Conservation (phyloP, 768 basidiomycete species). For the Mycena vitilis region DNA sequence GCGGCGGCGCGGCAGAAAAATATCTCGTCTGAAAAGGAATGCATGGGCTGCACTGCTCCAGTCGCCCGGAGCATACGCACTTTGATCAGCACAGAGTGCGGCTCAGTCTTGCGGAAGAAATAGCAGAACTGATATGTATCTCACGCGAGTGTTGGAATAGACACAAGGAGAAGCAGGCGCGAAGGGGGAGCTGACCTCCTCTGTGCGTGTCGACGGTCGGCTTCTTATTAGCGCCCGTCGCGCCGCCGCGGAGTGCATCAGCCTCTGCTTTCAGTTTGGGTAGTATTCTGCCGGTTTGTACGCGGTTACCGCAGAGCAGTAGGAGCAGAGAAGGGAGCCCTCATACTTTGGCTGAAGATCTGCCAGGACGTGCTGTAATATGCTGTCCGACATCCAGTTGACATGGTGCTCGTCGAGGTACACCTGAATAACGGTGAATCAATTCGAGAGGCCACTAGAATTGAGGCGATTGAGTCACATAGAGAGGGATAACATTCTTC, state of each 20-base stretch:
- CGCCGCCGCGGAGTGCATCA: slow-evolving; percentile 49
- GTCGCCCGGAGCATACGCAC: slow-evolving; percentile 50
- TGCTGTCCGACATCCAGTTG: slow-evolving; percentile 89
- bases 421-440: slow-evolving; percentile 55
- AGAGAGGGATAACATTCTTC: slow-evolving; percentile 79
- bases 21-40: slow-evolving; percentile 47
- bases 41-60: neutral
- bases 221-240: slow-evolving; percentile 64
- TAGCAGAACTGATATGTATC: slow-evolving; percentile 93
- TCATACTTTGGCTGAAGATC: slow-evolving; percentile 79
- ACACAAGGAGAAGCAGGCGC: slow-evolving; percentile 8
- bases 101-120: slow-evolving; percentile 85
- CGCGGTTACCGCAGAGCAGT: slow-evolving; percentile 12
- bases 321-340: slow-evolving; percentile 11
- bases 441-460: neutral
- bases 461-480: slow-evolving; percentile 57
- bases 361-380: slow-evolving; percentile 83
- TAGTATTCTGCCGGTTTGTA: slow-evolving; percentile 61
- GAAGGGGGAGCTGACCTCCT: slow-evolving; percentile 67
- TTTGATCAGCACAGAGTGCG: slow-evolving; percentile 86
- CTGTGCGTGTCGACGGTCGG: slow-evolving; percentile 85
- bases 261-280: slow-evolving; percentile 75
- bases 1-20: slow-evolving; percentile 49
- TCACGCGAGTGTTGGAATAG: slow-evolving; percentile 45
- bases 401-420: slow-evolving; percentile 92